Percentiles rank a stretch among this genome's conserved stretches.
phyloP scores from a whole-genome alignment of 345 rosid genomes.

The Eucalyptus leucophloia region DNA sequence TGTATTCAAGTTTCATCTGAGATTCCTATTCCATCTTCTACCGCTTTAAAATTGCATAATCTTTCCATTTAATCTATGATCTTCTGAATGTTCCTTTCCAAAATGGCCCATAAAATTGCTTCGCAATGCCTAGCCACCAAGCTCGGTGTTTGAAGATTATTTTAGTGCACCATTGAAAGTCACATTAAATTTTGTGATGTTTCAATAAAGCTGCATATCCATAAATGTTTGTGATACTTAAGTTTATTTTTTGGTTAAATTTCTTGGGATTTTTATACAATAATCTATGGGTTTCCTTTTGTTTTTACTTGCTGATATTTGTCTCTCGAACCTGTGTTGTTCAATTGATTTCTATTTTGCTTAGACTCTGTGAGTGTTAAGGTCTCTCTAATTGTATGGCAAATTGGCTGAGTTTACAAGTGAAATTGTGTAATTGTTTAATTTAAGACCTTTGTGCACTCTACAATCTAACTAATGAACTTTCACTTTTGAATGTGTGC shows the following conservation, averaged over 20 bases:
- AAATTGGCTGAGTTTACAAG: neutral
- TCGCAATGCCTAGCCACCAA: neutral
- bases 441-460: neutral
- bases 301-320: neutral
- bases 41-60: no score
- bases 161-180: neutral
- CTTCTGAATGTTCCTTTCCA: no score
- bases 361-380: neutral
- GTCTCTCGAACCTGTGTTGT: neutral
- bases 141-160: neutral
- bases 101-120: no score
- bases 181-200: neutral
- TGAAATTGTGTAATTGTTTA: neutral
- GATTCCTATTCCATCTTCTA: no score
- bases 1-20: no score
- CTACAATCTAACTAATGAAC: neutral
- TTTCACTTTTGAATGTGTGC: neutral
- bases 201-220: neutral
- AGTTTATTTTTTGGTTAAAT: neutral
- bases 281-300: neutral
- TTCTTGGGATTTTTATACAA: neutral
- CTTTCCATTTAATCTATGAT: no score
- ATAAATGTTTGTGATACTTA: neutral
- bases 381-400: neutral
- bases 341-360: neutral